Evolutionary conservation across 768 basidiomycete genomes (phyloP).

Genomic region (Pleurotus sapidus): DNA sequence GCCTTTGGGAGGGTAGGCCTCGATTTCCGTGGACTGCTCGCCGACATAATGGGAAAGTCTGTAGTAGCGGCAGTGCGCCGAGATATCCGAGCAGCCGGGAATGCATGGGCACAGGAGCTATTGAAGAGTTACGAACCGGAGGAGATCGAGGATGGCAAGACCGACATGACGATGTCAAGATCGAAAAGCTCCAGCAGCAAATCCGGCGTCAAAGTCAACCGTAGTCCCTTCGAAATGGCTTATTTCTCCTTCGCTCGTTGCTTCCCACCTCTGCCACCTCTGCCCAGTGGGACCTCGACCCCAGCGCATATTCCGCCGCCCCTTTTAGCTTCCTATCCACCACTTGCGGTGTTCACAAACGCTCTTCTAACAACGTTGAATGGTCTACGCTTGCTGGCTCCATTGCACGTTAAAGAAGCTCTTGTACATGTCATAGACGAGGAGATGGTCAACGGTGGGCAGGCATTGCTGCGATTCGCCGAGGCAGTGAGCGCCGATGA

Average conservation of each 20-base stretch:
- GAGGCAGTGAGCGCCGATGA: slow-evolving; percentile 16
- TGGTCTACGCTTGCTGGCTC: slow-evolving; percentile 77
- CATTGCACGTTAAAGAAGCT: slow-evolving; percentile 60
- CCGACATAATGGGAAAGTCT: slow-evolving; percentile 62
- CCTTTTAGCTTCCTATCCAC: slow-evolving; percentile 68
- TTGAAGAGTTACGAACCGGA: slow-evolving; percentile 17
- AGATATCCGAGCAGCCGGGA: slow-evolving; percentile 43
- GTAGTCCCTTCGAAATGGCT: slow-evolving; percentile 51
- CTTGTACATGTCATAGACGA: slow-evolving; percentile 65
- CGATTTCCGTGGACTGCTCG: slow-evolving; percentile 76
- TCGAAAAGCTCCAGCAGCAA: slow-evolving; percentile 5
- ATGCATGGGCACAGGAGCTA: slow-evolving; percentile 30
- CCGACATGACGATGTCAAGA: slow-evolving; percentile 1
- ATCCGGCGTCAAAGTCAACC: slow-evolving; percentile 10
- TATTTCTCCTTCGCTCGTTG: slow-evolving; percentile 29
- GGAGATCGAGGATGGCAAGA: slow-evolving; percentile 2
- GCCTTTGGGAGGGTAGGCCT: slow-evolving; percentile 92
- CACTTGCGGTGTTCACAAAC: slow-evolving; percentile 73
- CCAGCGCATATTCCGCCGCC: slow-evolving; percentile 64
- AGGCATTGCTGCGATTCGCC: slow-evolving; percentile 9
- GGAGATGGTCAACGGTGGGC: slow-evolving; percentile 48
- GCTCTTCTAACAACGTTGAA: slow-evolving; percentile 73
- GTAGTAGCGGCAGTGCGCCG: slow-evolving; percentile 54
- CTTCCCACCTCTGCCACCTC: slow-evolving; percentile 28
- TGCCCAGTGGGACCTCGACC: slow-evolving; percentile 25